A percentile compares a stretch with the other conserved stretches of the same genome.
Conservation (phyloP, 1,139 yeast species). For the Hansenula sp. region DNA sequence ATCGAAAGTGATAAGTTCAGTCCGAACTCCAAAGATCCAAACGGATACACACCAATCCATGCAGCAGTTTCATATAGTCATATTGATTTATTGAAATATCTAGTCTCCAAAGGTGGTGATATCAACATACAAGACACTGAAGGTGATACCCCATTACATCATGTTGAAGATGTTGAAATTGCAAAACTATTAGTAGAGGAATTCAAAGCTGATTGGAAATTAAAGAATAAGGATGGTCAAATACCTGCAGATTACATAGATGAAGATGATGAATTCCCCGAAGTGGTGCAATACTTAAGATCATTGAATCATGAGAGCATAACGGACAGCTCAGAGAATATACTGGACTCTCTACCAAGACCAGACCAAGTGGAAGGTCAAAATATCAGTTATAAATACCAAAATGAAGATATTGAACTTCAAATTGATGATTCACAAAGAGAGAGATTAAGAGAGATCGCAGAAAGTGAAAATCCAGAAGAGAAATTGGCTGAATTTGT, state of each 20-base stretch:
- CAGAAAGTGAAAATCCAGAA: constrained; percentile 75
- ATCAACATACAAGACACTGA: constrained; percentile 79
- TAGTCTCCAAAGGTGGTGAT: constrained; percentile 68
- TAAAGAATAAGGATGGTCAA: constrained; percentile 68
- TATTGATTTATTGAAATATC: constrained; percentile 53
- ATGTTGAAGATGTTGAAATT: constrained; percentile 65
- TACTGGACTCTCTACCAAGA: constrained; percentile 34
- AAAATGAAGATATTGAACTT: constrained; percentile 34
- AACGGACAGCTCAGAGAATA: constrained; percentile 13
- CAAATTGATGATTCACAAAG: constrained; percentile 54
- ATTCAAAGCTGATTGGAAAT: constrained; percentile 58
- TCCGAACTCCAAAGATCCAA: constrained; percentile 78
- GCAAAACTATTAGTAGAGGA: constrained; percentile 67
- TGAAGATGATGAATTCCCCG: constrained; percentile 86
- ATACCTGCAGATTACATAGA: constrained; percentile 67
- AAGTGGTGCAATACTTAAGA: constrained; percentile 61
- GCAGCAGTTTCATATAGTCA: constrained; percentile 97
- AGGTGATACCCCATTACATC: constrained; percentile 95
- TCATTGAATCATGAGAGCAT: constrained; percentile 37
- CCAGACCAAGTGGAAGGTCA: constrained; percentile 47
- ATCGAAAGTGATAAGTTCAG: constrained; percentile 49
- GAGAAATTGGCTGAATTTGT: constrained; percentile 71
- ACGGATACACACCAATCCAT: constrained; percentile 94
- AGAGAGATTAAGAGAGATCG: constrained; percentile 61
- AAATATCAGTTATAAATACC: constrained; percentile 54